Percentiles rank a stretch among this genome's conserved stretches.
Conservation (phyloP, 2,329 filamentous ascomycete genomes). For the Neurospora sp. region DNA sequence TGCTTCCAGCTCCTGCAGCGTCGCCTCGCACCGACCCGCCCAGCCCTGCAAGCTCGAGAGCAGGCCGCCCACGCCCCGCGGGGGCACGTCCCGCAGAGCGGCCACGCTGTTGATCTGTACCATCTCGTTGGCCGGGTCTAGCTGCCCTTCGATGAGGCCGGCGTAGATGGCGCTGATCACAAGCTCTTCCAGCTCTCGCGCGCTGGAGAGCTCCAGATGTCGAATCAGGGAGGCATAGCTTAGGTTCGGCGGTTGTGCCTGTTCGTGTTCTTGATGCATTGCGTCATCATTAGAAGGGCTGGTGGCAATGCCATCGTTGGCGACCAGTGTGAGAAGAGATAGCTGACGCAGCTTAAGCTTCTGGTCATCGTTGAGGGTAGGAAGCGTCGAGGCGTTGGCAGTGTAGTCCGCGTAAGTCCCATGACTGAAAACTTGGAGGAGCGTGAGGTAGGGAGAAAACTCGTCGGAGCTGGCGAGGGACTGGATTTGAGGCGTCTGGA, state of each 20-base stretch:
- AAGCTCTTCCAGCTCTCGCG: constrained; percentile 70
- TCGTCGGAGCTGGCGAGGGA: constrained; percentile 50
- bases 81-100: constrained; percentile 76
- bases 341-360: constrained; percentile 81
- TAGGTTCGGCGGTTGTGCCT: constrained; percentile 33
- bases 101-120: constrained; percentile 74
- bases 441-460: constrained; percentile 51
- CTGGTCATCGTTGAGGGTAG: constrained; percentile 63
- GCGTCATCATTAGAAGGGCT: background rate
- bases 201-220: constrained; percentile 55
- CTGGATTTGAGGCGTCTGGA: constrained; percentile 71
- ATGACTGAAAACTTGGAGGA: constrained; percentile 86
- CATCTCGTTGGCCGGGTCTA: constrained; percentile 66
- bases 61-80: constrained; percentile 60
- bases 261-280: background rate
- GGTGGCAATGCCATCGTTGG: constrained; percentile 38
- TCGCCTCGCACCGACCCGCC: constrained; percentile 66
- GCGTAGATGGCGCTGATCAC: constrained; percentile 84
- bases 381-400: constrained; percentile 41
- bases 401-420: constrained; percentile 76
- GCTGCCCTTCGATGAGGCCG: constrained; percentile 69
- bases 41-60: constrained; percentile 61
- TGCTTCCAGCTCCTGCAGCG: constrained; percentile 64
- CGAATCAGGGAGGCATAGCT: constrained; percentile 61
- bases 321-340: constrained; percentile 72